Percentiles rank a stretch among this genome's conserved stretches.
Evolutionary conservation across 345 rosid species (phyloP).

Genomic region (Euphorbia lathyris): DNA sequence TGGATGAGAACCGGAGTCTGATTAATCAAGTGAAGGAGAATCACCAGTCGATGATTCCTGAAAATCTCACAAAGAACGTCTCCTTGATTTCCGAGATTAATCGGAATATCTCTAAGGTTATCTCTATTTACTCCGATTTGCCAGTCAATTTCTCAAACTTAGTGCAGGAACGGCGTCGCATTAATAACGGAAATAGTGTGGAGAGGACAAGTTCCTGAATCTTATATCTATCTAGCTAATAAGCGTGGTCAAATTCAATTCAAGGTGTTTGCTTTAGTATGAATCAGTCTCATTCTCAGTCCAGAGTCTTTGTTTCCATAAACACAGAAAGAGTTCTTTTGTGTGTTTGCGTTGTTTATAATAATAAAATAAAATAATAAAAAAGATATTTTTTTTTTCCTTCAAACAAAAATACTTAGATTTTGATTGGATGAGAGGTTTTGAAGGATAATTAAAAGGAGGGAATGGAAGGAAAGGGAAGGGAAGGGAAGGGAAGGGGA

Average conservation of each 20-base stretch:
- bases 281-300: neutral
- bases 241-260: neutral
- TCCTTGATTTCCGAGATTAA: conserved; percentile 32
- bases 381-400: too few species aligned
- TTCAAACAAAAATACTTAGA: too few species aligned
- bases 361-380: too few species aligned
- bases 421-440: too few species aligned
- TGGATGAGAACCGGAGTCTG: conserved; percentile 34
- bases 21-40: conserved; percentile 38
- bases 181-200: neutral
- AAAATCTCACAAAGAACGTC: conserved; percentile 32
- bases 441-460: too few species aligned
- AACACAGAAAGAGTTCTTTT: neutral
- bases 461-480: too few species aligned
- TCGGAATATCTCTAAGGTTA: conserved; percentile 34
- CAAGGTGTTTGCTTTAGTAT: neutral
- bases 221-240: neutral
- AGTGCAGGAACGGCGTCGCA: conserved; percentile 23
- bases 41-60: conserved; percentile 35
- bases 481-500: too few species aligned
- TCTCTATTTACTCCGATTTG: conserved; percentile 34
- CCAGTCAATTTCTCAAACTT: conserved; percentile 26
- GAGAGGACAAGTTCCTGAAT: neutral
- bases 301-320: neutral
- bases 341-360: neutral